Percentiles rank a stretch among this genome's conserved stretches.
These are phyloP conservation scores for Diplocarpon rosae DNA, from an alignment of 2,329 filamentous ascomycete species.

Conservation along the genomic window DNA sequence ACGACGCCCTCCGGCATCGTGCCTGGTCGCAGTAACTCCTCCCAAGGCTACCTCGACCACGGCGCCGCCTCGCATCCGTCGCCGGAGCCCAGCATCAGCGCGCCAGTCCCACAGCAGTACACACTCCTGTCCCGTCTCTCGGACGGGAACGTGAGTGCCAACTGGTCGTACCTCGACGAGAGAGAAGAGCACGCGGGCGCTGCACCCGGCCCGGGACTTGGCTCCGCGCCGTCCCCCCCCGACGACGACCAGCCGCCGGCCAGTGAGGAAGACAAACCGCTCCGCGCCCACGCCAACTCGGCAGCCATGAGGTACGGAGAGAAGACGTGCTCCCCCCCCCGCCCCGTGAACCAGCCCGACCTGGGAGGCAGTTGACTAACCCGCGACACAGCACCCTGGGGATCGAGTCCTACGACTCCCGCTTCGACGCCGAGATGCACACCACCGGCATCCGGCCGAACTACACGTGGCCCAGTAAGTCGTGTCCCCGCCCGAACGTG, in stretches of 20 bases:
- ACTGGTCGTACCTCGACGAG: conserved; percentile 22
- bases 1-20: too few species aligned
- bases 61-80: conserved; percentile 9
- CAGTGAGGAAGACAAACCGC: conserved; percentile 11
- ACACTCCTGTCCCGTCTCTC: conserved; percentile 23
- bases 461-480: conserved; percentile 27
- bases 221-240: conserved; percentile 18
- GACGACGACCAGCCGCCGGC: conserved; percentile 7
- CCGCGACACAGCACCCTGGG: conserved; percentile 20
- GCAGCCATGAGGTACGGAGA: conserved; percentile 23
- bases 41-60: conserved; percentile 15
- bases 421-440: conserved; percentile 22
- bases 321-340: too few species aligned
- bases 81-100: conserved; percentile 16
- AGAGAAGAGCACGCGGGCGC: conserved; percentile 19
- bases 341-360: too few species aligned
- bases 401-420: conserved; percentile 25
- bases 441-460: conserved; percentile 17
- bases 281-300: conserved; percentile 20
- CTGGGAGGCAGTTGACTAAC: conserved; percentile 4
- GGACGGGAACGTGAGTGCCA: conserved; percentile 20
- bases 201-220: conserved; percentile 19
- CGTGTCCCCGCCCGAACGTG: not conserved
- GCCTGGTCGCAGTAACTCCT: not conserved
- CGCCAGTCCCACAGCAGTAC: conserved; percentile 19